These are phyloP conservation scores for Anthracocystis panici-leucophaei DNA, from an alignment of 1,284 basidiomycete species.

Conservation along the genomic window DNA sequence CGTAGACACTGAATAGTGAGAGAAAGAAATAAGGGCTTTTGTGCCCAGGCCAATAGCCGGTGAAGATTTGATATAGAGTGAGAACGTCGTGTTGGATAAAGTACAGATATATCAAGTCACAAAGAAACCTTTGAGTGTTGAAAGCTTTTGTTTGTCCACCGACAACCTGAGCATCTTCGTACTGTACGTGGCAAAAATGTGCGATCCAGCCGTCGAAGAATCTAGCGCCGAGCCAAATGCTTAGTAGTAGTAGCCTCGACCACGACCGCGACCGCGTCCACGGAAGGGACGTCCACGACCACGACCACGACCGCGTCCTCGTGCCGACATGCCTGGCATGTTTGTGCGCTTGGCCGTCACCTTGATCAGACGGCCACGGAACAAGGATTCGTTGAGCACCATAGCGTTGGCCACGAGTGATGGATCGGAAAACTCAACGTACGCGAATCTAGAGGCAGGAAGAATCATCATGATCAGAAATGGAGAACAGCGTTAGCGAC, in stretches of 20 bases:
- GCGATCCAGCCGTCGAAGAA: background rate
- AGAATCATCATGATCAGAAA: background rate
- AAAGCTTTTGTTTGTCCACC: background rate
- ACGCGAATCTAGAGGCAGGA: conserved; percentile 81
- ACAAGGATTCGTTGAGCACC: conserved; percentile 94
- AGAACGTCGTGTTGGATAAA: conserved; percentile 10
- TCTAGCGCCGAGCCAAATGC: background rate
- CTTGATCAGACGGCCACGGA: conserved; percentile 92
- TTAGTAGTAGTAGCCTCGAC: conserved; percentile 51
- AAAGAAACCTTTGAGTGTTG: background rate
- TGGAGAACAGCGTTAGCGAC: conserved; percentile 1
- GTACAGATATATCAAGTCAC: conserved; percentile 16
- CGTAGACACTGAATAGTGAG: background rate
- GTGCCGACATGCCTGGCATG: conserved; percentile 61
- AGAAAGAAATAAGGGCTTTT: background rate
- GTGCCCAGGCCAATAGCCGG: background rate
- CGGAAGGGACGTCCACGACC: conserved; percentile 61
- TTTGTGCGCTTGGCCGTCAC: conserved; percentile 69
- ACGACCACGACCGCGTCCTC: conserved; percentile 63
- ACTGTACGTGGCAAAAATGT: background rate
- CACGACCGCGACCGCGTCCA: conserved; percentile 57
- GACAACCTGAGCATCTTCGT: background rate
- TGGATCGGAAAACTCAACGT: conserved; percentile 98
- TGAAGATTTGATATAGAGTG: background rate
- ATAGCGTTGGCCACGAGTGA: conserved; percentile 90